Conservation (phyloP, 306 rosid genomes). For the Mucuna pruriens region DNA sequence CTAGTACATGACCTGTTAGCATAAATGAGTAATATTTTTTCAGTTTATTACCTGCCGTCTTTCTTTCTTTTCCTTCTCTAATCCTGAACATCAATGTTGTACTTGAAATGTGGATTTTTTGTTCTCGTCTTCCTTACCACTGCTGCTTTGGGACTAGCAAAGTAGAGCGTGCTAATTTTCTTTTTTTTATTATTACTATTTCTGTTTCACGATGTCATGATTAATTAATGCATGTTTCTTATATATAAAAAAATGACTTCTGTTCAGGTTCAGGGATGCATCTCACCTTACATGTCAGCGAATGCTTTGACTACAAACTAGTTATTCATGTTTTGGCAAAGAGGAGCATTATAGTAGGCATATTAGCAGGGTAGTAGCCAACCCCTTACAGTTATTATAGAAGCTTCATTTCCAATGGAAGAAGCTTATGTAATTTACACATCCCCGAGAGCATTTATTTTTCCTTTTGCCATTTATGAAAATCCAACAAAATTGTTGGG, state of each 20-base stretch:
- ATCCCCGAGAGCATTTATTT: neutral
- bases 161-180: too few relatives aligned
- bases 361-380: neutral
- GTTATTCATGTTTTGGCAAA: neutral
- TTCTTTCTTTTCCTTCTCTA: neutral
- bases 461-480: neutral
- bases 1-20: neutral
- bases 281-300: constrained; percentile 71
- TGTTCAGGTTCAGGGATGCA: constrained; percentile 77
- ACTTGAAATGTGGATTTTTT: too few relatives aligned
- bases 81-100: neutral
- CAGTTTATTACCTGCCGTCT: neutral
- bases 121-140: too few relatives aligned
- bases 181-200: neutral
- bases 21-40: too few relatives aligned
- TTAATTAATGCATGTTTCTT: neutral
- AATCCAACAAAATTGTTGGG: neutral
- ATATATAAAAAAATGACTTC: constrained; percentile 9
- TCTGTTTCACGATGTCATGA: neutral
- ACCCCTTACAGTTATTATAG: neutral
- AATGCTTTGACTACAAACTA: constrained; percentile 57
- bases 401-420: constrained; percentile 7
- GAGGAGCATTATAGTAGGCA: neutral
- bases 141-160: too few relatives aligned
- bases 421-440: neutral